Base-by-base conservation (phyloP, 2,329 filamentous ascomycete species). In the Knoxdaviesia proteae region DNA sequence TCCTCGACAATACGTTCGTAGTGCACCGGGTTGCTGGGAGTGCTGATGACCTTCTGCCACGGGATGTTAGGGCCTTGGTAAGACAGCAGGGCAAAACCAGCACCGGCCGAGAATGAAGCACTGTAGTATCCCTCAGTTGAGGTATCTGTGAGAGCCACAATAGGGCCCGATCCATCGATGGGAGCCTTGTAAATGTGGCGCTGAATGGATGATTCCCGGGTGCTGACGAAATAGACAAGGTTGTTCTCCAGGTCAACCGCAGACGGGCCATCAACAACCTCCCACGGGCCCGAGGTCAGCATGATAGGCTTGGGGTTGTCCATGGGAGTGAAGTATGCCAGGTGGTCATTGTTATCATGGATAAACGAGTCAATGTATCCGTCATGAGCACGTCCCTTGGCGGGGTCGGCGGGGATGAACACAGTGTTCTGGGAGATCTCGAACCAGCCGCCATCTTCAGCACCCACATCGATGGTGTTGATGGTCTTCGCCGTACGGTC, bases 371-470 rank as follows among this genome's bases (percentile, higher is more conserved):
- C 90, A 47, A 98, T 77, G 53, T 98, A 98, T 29, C 90, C 90
- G 57, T 94, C 86, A 5, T 88, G 60, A 2, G 72, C 66, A 29
- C 87, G 77, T 9, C 82, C 83, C 47, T 82, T 84, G 7, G 62
- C 58, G 29, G 80, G 71, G 55, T 94, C 84, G 4, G 84, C 82
- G 2, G 90, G 90, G 45, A 98, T 78, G 54, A 80, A 96, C 9
- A 67, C 76, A 4, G 87, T 94, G 37, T 79, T 74, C 52, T 94
- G 80, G 1, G 84, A 84, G 37, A 94, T 84, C 60, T 98, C 90
- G 52, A 94, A 88, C 90, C 90, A 98, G 34, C 90, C 92, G 29
- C 87, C 87, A 56, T 98, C 90, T n/a, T 94, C 67, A 45, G 79
- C 69, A 49, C 76, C 73, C 40, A 94, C 75, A 56, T 98, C 76